Conservation (phyloP, 768 basidiomycete genomes). For the Steccherinum ochraceum region DNA sequence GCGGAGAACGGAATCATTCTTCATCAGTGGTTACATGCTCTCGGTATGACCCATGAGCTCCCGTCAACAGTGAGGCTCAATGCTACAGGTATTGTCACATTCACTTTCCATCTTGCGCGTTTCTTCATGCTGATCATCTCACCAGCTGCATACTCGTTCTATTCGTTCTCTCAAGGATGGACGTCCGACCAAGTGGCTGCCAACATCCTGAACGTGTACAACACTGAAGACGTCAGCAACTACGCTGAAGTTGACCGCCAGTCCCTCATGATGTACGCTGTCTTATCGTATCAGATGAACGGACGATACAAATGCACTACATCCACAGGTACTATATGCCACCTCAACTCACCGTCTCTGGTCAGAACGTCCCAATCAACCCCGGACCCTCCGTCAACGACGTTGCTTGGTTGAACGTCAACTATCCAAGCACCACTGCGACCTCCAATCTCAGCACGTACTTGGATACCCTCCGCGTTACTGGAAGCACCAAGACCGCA, state of each 20-base stretch:
- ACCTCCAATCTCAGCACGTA: neutral
- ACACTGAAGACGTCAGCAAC: conserved; percentile 1
- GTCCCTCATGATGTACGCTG: conserved; percentile 2
- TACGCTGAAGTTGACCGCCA: neutral
- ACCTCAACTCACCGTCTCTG: neutral
- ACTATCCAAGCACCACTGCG: neutral
- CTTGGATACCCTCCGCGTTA: neutral
- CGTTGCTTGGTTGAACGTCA: neutral
- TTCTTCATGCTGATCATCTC: neutral
- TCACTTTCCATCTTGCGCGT: too few relatives aligned
- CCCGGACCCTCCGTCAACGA: neutral
- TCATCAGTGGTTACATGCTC: conserved; percentile 6
- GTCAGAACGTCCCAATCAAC: neutral
- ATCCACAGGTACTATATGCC: neutral
- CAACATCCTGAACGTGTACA: conserved; percentile 1
- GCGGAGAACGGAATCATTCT: conserved; percentile 1
- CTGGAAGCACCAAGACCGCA: neutral
- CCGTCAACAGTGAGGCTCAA: neutral
- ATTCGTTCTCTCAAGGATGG: neutral
- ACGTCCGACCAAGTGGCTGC: neutral
- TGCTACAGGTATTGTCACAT: too few relatives aligned
- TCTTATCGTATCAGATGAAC: too few relatives aligned
- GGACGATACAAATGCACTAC: neutral
- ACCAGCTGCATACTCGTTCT: neutral
- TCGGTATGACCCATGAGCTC: conserved; percentile 5